Percentiles rank a stretch among this genome's conserved stretches.
These are phyloP conservation scores for Tarenaya hassleriana DNA, from an alignment of 345 rosid genomes.

Conservation along the genomic window DNA sequence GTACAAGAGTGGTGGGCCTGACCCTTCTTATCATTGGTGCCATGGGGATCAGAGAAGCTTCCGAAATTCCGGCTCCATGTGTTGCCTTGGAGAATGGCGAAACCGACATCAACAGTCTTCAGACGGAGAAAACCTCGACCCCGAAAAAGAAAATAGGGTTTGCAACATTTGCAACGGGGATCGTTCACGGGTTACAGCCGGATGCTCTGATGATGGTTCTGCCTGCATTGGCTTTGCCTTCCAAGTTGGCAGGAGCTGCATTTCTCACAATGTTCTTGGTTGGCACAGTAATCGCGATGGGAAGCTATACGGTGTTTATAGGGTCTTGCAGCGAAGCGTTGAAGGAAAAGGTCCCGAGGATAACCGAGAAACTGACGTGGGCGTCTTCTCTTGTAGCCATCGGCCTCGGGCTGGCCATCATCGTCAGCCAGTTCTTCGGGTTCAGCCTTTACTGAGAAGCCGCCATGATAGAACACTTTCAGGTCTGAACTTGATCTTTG, in stretches of 20 bases:
- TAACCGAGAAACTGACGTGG: conserved; percentile 95
- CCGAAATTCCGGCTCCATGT: conserved; percentile 72
- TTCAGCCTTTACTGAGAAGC: conserved; percentile 67
- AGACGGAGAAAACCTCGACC: conserved; percentile 34
- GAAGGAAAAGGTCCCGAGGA: conserved; percentile 80
- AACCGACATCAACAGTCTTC: conserved; percentile 41
- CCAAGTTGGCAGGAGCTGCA: conserved; percentile 81
- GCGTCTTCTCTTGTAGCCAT: conserved; percentile 87
- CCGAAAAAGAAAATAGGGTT: conserved; percentile 81
- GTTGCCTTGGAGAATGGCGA: conserved; percentile 69
- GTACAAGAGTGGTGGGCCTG: conserved; percentile 81
- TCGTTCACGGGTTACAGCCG: conserved; percentile 88
- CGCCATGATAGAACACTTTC: not conserved
- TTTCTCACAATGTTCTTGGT: conserved; percentile 82
- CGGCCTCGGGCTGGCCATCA: conserved; percentile 76
- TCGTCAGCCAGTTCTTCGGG: conserved; percentile 86
- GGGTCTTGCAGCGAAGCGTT: conserved; percentile 87
- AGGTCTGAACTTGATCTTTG: too few relatives aligned
- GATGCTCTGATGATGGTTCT: conserved; percentile 96
- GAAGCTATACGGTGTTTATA: conserved; percentile 86
- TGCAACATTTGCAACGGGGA: conserved; percentile 94
- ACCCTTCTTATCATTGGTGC: conserved; percentile 78
- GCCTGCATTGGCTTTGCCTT: conserved; percentile 95
- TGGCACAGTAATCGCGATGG: conserved; percentile 90
- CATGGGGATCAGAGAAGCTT: conserved; percentile 86